A percentile compares a stretch with the other conserved stretches of the same genome.
Conservation (phyloP, 2,329 filamentous ascomycete species). For the Boeremia exigua region DNA sequence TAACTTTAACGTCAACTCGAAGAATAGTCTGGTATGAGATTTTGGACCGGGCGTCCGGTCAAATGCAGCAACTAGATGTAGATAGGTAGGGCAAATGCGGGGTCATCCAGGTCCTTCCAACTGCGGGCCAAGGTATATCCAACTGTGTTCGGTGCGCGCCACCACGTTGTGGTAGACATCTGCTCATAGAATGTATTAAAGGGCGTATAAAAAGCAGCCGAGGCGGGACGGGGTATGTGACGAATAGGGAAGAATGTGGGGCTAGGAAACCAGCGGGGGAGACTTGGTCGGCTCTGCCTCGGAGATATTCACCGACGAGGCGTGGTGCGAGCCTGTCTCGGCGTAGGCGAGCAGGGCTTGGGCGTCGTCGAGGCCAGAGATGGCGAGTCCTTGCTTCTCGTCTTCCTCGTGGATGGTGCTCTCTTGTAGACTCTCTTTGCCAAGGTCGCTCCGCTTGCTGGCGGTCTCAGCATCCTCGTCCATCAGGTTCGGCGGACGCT, state of each 20-base stretch:
- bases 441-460: slow-evolving; percentile 36
- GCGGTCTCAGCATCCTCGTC: slow-evolving; percentile 52
- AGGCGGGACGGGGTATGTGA: slow-evolving; percentile 15
- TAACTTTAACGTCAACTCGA: not conserved
- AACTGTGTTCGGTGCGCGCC: not conserved
- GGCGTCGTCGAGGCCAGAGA: slow-evolving; percentile 45
- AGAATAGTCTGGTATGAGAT: not conserved
- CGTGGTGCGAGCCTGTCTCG: slow-evolving; percentile 26
- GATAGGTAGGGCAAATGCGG: not conserved
- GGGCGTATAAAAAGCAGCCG: slow-evolving; percentile 14
- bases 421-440: slow-evolving; percentile 45
- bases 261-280: slow-evolving; percentile 4
- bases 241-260: slow-evolving; percentile 7
- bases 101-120: slow-evolving; percentile 1
- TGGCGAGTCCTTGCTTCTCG: slow-evolving; percentile 46
- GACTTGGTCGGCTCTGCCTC: slow-evolving; percentile 15
- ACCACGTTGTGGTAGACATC: not conserved
- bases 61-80: not conserved
- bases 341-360: slow-evolving; percentile 44
- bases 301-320: slow-evolving; percentile 9
- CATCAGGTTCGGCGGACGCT: slow-evolving; percentile 89
- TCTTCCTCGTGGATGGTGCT: slow-evolving; percentile 48
- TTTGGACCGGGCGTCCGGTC: not conserved
- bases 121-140: slow-evolving; percentile 6
- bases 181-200: slow-evolving; percentile 14